Base-by-base conservation (phyloP, 805 yeast species). In the Priceomyces fermenticarens region DNA sequence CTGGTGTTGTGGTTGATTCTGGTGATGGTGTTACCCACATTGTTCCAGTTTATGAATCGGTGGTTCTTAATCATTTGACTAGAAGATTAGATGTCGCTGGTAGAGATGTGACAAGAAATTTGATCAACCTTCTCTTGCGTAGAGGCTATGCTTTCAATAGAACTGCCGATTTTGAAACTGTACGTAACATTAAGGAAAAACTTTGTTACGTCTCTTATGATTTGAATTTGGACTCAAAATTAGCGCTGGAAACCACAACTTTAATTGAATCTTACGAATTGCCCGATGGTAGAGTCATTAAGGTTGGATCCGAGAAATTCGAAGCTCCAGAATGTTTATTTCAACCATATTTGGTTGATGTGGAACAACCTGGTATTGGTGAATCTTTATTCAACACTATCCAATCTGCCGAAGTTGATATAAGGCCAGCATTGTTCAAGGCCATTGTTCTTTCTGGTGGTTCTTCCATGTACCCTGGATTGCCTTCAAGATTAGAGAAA, bases 21-120 rank as follows among this genome's bases (percentile, higher is more conserved):
- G 99, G 99, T 58, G 98, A 90, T 62, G 98, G 98, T 67, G 99
- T 91, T 35, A 93, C 99, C 3, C 99, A 93, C 61, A 85, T 93
- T 64, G 97, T 93, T 32, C 99, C 99, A 15, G 99, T 93, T 30
- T 93, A 93, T 63, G 98, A 93, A 67, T 84, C 95, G 4, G 96
- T 88, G 32, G 99, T 93, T n/a, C 77, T 93, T 60, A 91, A 88
- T 63, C 98, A 93, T 64, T 74, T 88, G 55, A 91, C 97, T 13
- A 80, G 84, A 57, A 81, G 99, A 61, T 73, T 93, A 54, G 97
- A 93, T 63, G 96, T 93, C 46, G 99, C 99, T 3, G 99, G 99
- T 54, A 80, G 99, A 63, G 99, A 93, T 58, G 97, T 93, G 36
- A 93, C 99, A n/a, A 80, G 97, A 58, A 88, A 93, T 65, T 75